Evolutionary conservation across 2,329 filamentous ascomycete species (phyloP).

Genomic region (Colletotrichum truncatum): DNA sequence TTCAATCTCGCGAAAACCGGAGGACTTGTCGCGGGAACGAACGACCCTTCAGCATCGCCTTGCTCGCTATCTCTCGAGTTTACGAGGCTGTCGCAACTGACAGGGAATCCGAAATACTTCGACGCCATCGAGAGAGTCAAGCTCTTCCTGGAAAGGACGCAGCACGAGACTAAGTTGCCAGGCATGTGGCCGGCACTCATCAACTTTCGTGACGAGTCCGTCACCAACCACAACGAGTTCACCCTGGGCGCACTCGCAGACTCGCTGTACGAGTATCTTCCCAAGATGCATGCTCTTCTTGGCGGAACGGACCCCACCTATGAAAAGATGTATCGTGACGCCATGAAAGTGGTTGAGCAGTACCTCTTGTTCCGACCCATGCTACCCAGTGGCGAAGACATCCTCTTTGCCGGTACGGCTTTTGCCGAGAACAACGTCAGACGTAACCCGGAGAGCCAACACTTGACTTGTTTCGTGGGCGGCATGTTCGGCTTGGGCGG

Average conservation of each 20-base stretch:
- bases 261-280: conserved; percentile 51
- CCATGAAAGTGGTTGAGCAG: conserved; percentile 62
- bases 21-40: conserved; percentile 16
- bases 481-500: conserved; percentile 60
- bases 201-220: conserved; percentile 64
- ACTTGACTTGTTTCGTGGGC: conserved; percentile 61
- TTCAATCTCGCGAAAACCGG: conserved; percentile 21
- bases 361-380: conserved; percentile 72
- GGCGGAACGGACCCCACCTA: conserved; percentile 66
- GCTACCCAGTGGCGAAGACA: conserved; percentile 68
- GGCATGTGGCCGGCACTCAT: conserved; percentile 78
- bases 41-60: conserved; percentile 54
- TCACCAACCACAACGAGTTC: conserved; percentile 38
- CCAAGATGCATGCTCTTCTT: conserved; percentile 62
- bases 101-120: conserved; percentile 77
- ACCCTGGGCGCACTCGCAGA: conserved; percentile 52
- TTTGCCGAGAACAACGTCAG: conserved; percentile 32
- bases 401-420: conserved; percentile 62
- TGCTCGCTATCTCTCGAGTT: conserved; percentile 79
- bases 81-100: conserved; percentile 77
- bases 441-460: conserved; percentile 48
- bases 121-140: conserved; percentile 77
- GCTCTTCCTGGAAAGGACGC: conserved; percentile 70
- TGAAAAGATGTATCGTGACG: conserved; percentile 62
- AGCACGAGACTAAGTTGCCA: conserved; percentile 73